Evolutionary conservation across 2,329 filamentous ascomycete species (phyloP), one percentile per base, ranked within the genome.

Genomic region (Epichloe sp.): DNA sequence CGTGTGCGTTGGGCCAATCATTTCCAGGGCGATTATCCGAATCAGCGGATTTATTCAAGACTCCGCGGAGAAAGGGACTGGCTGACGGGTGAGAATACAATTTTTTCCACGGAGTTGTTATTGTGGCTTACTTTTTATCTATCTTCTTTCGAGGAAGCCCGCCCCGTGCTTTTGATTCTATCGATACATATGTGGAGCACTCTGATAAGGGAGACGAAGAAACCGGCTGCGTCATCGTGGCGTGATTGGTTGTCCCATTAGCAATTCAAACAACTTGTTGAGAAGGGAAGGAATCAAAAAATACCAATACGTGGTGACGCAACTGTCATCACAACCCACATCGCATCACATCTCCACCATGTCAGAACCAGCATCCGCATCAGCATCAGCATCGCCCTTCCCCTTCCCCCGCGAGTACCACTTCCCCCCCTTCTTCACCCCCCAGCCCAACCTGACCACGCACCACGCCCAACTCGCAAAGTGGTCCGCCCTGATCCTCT

Each of bases 361-460:
- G 21, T 7, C 31, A 31, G 8, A 10, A 31, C 11, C 26, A 31
- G 3, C 26, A 31, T 4, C 26, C 3, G 8, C 26, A 10, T 3
- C 45, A 3, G 17, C 49, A 7, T 45, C 47, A 2, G 10, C 36
- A 1, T 3, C 52, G 8, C 26, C 45, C 21, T 52, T 54, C 8
- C 14, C 46, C 40, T 84, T 81, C 66, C 80, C 80, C 4, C 75
- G 73, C 58, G 78, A 80, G 65, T 85, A 89, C 76, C 72, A 73
- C 70, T 91, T 88, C 72, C 87, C 87, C 0, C 87, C 0, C 63
- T 90, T 93, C 82, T 93, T 86, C 79, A 89, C 85, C 51, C 81
- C 80, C 50, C 87, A 93, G 68, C 79, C 83, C 37, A 88, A 88
- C 70, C 74, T 80, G 54, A 77, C 78, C 34, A 91, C 86, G 10